These are phyloP conservation scores for Verbascum thapsus DNA, from an alignment of 257 asterid genomes.

Conservation along the genomic window DNA sequence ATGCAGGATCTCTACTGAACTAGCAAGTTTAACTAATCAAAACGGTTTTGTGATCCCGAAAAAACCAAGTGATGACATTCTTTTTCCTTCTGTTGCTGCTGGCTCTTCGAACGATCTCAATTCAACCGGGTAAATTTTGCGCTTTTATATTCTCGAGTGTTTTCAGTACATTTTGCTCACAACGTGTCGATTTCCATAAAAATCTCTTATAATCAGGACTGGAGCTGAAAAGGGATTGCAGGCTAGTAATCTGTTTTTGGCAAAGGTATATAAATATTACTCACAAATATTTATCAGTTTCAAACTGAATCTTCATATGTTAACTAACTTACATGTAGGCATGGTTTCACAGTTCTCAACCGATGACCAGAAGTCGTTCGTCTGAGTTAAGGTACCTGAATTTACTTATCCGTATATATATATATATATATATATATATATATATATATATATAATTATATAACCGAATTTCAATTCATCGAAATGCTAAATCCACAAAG, in stretches of 20 bases:
- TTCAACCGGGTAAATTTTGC: conserved; percentile 34
- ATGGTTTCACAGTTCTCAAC: conserved; percentile 88
- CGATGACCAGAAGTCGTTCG: conserved; percentile 85
- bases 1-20: conserved; percentile 56
- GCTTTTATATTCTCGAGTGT: neutral
- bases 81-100: conserved; percentile 27
- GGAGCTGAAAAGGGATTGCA: conserved; percentile 42
- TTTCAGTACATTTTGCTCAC: neutral
- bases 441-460: no score
- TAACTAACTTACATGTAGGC: conserved; percentile 49
- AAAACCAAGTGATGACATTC: conserved; percentile 32
- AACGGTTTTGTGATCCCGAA: conserved; percentile 37
- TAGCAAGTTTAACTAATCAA: conserved; percentile 44
- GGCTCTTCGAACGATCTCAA: conserved; percentile 36
- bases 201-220: conserved; percentile 34
- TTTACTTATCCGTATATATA: no score
- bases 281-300: neutral
- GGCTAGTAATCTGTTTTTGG: conserved; percentile 53
- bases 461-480: no score
- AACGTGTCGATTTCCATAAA: neutral
- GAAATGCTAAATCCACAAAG: no score
- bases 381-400: conserved; percentile 63
- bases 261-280: conserved; percentile 42
- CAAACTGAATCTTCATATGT: conserved; percentile 12
- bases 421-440: no score